Evolutionary conservation across 2,329 filamentous ascomycete genomes (phyloP).

Genomic region (Thelonectria blattea): DNA sequence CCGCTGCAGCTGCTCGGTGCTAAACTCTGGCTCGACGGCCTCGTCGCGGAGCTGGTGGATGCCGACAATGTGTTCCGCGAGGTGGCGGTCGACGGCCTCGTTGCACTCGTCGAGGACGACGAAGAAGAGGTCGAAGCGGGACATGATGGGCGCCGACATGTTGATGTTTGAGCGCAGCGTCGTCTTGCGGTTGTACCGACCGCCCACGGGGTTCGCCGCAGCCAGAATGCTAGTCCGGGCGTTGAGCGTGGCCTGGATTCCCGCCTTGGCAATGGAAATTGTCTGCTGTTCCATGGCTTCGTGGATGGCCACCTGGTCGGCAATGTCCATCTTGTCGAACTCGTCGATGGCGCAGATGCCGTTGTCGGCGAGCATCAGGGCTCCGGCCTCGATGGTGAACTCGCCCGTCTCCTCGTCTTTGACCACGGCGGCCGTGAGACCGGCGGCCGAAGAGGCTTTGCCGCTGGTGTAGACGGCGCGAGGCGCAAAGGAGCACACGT

Average conservation of each 20-base stretch:
- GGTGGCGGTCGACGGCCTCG: conserved; percentile 84
- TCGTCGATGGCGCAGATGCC: conserved; percentile 98
- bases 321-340: conserved; percentile 99
- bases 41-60: conserved; percentile 93
- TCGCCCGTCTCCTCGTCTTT: conserved; percentile 99
- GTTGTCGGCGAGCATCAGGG: conserved; percentile 95
- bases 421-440: conserved; percentile 94
- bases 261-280: conserved; percentile 97
- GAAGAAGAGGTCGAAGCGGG: conserved; percentile 98
- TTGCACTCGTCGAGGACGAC: conserved; percentile 97
- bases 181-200: conserved; percentile 95
- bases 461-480: conserved; percentile 97
- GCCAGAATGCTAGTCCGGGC: conserved; percentile 94
- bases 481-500: conserved; percentile 95
- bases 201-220: conserved; percentile 93
- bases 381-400: conserved; percentile 97
- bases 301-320: conserved; percentile 97
- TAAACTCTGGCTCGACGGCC: conserved; percentile 90
- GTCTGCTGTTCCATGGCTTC: conserved; percentile 99
- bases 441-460: conserved; percentile 95
- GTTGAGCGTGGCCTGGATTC: conserved; percentile 97
- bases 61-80: conserved; percentile 92
- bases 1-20: conserved; percentile 92
- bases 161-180: conserved; percentile 95
- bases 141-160: conserved; percentile 99